phyloP scores from a whole-genome alignment of 2,329 filamentous ascomycete species.

The Verticillium dahliae region DNA sequence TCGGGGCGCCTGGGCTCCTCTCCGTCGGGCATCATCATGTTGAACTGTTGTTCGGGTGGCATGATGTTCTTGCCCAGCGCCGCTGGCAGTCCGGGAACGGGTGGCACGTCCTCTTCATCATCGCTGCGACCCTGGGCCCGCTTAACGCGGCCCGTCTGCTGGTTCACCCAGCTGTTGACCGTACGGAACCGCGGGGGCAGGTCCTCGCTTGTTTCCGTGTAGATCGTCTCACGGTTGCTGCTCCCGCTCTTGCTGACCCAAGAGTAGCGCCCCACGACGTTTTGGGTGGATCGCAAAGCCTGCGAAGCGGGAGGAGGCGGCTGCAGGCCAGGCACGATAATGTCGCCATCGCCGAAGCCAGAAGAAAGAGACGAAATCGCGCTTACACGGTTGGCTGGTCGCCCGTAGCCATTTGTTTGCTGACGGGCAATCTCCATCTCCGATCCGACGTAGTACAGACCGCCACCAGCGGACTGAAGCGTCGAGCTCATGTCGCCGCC shows the following conservation, averaged over 20 bases:
- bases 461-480: constrained; percentile 26
- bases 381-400: constrained; percentile 33
- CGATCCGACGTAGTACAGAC: constrained; percentile 31
- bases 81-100: constrained; percentile 28
- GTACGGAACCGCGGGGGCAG: constrained; percentile 48
- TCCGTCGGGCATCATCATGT: constrained; percentile 44
- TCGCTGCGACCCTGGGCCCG: constrained; percentile 33
- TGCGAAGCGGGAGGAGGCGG: constrained; percentile 9
- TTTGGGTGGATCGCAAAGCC: constrained; percentile 3
- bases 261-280: constrained; percentile 22
- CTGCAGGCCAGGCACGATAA: constrained; percentile 32
- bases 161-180: constrained; percentile 58
- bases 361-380: constrained; percentile 56
- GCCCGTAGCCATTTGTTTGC: constrained; percentile 22
- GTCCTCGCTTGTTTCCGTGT: constrained; percentile 48
- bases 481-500: constrained; percentile 18
- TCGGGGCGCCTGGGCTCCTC: constrained; percentile 38
- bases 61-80: constrained; percentile 25
- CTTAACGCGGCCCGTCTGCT: constrained; percentile 51
- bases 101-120: constrained; percentile 26
- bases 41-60: constrained; percentile 38
- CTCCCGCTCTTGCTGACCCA: constrained; percentile 23
- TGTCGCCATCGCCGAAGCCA: constrained; percentile 57
- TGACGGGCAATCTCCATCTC: constrained; percentile 28
- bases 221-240: constrained; percentile 41